phyloP scores from a whole-genome alignment of 129 eudicot species.

The Chrysanthemum makinoi region DNA sequence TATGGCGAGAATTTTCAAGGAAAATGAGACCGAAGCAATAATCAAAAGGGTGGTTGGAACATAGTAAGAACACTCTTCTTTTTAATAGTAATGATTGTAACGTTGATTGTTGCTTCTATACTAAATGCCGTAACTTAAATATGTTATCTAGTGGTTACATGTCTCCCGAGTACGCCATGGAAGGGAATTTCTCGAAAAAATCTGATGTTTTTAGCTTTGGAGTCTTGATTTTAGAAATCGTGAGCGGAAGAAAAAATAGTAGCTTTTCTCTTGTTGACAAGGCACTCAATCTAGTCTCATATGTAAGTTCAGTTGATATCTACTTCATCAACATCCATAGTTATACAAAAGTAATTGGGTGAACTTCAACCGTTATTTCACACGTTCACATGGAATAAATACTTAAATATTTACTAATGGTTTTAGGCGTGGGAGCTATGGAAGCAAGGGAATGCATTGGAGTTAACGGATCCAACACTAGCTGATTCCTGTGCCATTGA shows the following conservation, averaged over 20 bases:
- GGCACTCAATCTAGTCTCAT: constrained; percentile 39
- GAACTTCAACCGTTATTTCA: background rate
- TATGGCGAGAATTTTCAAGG: constrained; percentile 49
- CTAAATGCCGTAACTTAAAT: no score
- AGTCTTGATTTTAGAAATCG: constrained; percentile 28
- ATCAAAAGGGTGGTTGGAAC: no score
- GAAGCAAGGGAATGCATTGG: no score
- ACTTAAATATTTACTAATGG: no score
- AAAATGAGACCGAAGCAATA: constrained; percentile 24
- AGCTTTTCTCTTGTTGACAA: constrained; percentile 24
- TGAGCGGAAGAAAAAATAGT: constrained; percentile 16
- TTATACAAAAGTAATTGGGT: background rate
- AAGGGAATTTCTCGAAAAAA: constrained; percentile 25
- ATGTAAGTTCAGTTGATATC: constrained; percentile 37
- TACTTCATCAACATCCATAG: background rate
- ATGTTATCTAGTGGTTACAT: constrained; percentile 34
- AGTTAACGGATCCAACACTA: no score
- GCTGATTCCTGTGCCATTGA: no score
- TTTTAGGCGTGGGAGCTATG: no score
- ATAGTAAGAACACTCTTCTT: no score
- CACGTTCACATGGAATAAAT: no score
- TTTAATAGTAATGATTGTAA: no score
- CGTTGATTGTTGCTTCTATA: no score
- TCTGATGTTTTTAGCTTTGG: constrained; percentile 31
- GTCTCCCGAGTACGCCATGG: constrained; percentile 32